phyloP scores from a whole-genome alignment of 257 asterid genomes.

The Gentiana dahurica region DNA sequence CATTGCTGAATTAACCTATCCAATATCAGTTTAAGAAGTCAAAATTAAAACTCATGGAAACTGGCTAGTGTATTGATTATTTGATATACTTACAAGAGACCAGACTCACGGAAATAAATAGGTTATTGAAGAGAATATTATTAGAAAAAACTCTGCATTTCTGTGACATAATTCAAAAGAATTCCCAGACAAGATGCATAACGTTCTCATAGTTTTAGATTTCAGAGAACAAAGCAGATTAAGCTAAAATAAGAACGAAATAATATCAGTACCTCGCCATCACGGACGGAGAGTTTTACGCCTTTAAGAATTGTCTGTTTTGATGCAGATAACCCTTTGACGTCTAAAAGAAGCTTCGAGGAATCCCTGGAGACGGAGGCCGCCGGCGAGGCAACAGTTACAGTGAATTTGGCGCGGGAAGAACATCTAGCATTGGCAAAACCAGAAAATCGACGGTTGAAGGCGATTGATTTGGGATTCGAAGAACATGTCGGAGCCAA shows the following conservation, averaged over 20 bases:
- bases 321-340: conserved; percentile 71
- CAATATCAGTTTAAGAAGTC: conserved; percentile 4
- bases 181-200: too few species aligned
- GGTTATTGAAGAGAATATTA: too few species aligned
- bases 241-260: too few species aligned
- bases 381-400: conserved; percentile 47
- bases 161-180: background rate
- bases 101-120: too few species aligned
- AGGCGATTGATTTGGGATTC: conserved; percentile 7
- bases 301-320: conserved; percentile 73
- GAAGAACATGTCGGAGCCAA: conserved; percentile 16
- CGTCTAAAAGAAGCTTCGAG: conserved; percentile 62
- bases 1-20: conserved; percentile 85
- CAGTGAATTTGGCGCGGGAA: conserved; percentile 34
- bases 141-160: too few species aligned
- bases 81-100: too few species aligned
- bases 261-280: conserved; percentile 64
- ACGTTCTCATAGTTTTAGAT: too few species aligned
- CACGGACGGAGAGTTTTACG: conserved; percentile 68
- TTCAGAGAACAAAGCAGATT: background rate
- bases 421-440: conserved; percentile 8
- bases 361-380: conserved; percentile 33
- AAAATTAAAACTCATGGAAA: background rate
- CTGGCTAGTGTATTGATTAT: too few species aligned
- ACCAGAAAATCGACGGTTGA: conserved; percentile 24